phyloP scores from a whole-genome alignment of 805 yeast species.

The Yamadazyma kitorensis region DNA sequence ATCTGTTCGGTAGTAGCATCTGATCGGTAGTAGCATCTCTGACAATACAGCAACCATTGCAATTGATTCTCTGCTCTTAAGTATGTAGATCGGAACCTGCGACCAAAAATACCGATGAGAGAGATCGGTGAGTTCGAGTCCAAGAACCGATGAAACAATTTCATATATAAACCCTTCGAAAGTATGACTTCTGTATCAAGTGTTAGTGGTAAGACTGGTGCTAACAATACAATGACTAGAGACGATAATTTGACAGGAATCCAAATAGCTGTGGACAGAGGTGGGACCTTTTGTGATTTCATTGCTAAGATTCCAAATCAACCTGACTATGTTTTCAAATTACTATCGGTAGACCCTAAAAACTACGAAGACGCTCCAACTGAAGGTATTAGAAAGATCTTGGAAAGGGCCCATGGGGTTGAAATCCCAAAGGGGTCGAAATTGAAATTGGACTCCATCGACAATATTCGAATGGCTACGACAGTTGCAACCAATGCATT shows the following conservation, averaged over 20 bases:
- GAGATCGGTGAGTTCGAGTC: too few relatives aligned
- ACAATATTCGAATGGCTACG: slow-evolving; percentile 83
- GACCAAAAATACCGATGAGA: too few relatives aligned
- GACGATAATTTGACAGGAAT: slow-evolving; percentile 14
- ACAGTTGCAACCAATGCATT: slow-evolving; percentile 96
- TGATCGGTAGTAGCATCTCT: too few relatives aligned
- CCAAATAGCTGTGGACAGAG: slow-evolving; percentile 44
- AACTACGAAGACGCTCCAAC: slow-evolving; percentile 90
- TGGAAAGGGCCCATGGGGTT: slow-evolving; percentile 56
- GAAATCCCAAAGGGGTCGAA: slow-evolving; percentile 43
- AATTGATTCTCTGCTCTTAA: too few relatives aligned
- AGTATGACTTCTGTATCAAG: too few relatives aligned
- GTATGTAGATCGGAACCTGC: too few relatives aligned
- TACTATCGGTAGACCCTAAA: slow-evolving; percentile 83
- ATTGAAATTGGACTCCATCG: slow-evolving; percentile 61
- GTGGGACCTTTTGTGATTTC: slow-evolving; percentile 90
- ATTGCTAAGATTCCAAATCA: slow-evolving; percentile 47
- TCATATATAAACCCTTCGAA: too few relatives aligned
- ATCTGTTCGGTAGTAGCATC: too few relatives aligned
- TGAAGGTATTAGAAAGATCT: slow-evolving; percentile 80
- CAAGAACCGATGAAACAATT: too few relatives aligned
- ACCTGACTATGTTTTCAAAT: slow-evolving; percentile 68
- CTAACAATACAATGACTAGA: too few relatives aligned
- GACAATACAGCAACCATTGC: too few relatives aligned
- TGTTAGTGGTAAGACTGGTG: too few relatives aligned